Base-by-base conservation (phyloP, 176 grass and related monocot species). In the Musa troglodytarum region DNA sequence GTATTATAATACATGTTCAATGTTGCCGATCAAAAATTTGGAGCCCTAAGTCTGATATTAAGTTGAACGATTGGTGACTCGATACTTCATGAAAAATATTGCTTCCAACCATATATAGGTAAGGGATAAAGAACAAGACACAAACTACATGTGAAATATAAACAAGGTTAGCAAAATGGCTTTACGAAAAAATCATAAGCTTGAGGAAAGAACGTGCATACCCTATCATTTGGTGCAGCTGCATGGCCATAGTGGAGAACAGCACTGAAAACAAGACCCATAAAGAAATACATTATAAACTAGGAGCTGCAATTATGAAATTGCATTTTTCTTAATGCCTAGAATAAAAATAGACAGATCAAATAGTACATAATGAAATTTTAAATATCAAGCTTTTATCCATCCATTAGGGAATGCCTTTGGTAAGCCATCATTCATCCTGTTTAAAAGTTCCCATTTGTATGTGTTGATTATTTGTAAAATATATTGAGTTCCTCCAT, bases 241-340 rank as follows among this genome's bases (percentile, higher is more conserved):
- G 86, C 74, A 68, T 98, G 90, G 55, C 94, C 94, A 87, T 98
- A 98, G 81, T 98, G 94, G 22, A 98, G 94, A 91, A 98, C 80
- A 89, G 90, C 84, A 82, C 94, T 93, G 78, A 71, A 91, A 84
- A 78, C 25, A 65, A 74, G 79, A 57, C 50, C 82, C 49, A 82
- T 50, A 83, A 65, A 85, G 68, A 80, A 50, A 82, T 72, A 15
- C 65, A 54, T 50, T 72, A 81, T 11, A 28, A 71, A 16, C 76
- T 56, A 82, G 55, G 74, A 52, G 15, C 77, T 86, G 19, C 76
- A 79, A 77, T 15, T 43, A 23, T 75, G 28, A 50, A 74, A 10
- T 19, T 68, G 29, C 12, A 55, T 24, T 11, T 49, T 21, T 50
- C 34, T 19, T 70, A 3, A 65, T 28, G 23, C 8, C 63, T 65